Conservation (phyloP, 2,329 filamentous ascomycete genomes). For the Coniochaeta sp. region DNA sequence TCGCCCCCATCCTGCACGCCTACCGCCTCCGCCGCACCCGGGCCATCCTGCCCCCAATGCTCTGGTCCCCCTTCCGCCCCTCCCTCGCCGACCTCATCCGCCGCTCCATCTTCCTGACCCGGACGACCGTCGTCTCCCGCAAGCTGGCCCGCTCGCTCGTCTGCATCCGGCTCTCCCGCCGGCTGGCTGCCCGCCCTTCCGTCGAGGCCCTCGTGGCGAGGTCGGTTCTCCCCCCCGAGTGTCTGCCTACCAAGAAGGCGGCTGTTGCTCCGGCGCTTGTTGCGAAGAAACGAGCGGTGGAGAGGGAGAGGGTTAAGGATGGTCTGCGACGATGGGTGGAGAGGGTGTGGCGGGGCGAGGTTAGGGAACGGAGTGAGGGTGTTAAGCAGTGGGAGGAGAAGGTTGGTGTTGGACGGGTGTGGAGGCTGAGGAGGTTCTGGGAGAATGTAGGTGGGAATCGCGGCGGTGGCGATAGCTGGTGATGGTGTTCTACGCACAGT, state of each 20-base stretch:
- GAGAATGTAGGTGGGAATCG: constrained; percentile 48
- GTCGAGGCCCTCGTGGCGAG: constrained; percentile 54
- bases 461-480: too few relatives aligned
- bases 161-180: constrained; percentile 57
- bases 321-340: constrained; percentile 58
- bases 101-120: constrained; percentile 60
- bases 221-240: constrained; percentile 59
- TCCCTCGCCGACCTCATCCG: constrained; percentile 54
- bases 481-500: background rate
- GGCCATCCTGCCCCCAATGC: constrained; percentile 43
- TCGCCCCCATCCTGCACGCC: constrained; percentile 58
- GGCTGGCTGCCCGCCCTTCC: constrained; percentile 52
- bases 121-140: constrained; percentile 58
- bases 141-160: constrained; percentile 56
- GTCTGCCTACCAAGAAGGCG: constrained; percentile 36
- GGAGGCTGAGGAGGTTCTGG: constrained; percentile 59
- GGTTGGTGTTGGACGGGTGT: constrained; percentile 48
- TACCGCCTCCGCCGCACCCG: constrained; percentile 54
- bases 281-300: constrained; percentile 54
- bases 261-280: constrained; percentile 52
- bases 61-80: constrained; percentile 51
- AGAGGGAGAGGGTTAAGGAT: constrained; percentile 63
- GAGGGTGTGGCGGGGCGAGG: constrained; percentile 46
- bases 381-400: constrained; percentile 41
- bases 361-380: constrained; percentile 40